Evolutionary conservation across 1,139 yeast genomes (phyloP), one percentile per base, ranked within the genome.

Genomic region (Hyphopichia fennica): DNA sequence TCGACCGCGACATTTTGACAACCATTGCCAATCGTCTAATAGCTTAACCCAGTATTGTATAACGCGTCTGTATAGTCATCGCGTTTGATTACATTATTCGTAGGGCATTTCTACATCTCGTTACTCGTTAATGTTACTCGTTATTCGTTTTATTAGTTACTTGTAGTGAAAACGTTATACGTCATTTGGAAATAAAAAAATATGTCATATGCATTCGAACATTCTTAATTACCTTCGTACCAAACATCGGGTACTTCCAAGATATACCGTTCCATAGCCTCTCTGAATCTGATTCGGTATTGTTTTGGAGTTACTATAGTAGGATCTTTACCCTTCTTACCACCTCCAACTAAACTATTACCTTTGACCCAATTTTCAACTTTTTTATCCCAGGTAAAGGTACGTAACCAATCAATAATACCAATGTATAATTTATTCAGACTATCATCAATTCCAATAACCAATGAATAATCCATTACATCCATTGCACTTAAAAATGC

Each of bases 351-450:
- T 35, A 95, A 69, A 13, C 96, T 95, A 43, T 65, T 72, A 46
- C 96, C 99, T 60, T 95, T 95, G 34, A 95, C 99, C 99, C 99
- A 95, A 60, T 96, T 90, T 60, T 95, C 99, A 19, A 95, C 81
- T 63, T 91, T 93, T 63, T 95, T 95, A 58, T 95, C 99, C 99
- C 99, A 95, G 0, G 99, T 95, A 55, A 91, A 95, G 0, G 99
- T 90, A 43, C 99, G 69, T 41, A 95, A 82, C 73, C 96, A 95
- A 62, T 95, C 98, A 50, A 93, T 93, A 36, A 95, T 93, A 5
- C 99, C 99, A 29, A 91, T 96, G 34, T 91, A 88, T 34, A 91
- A 70, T 46, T 77, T 77, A 47, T 75, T 77, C 40, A 81, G 76
- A 38, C 78, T 77, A 31, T 81, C 82, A 39, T 82, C 81, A 39